phyloP scores from a whole-genome alignment of 2,329 filamentous ascomycete genomes.

The Trichoderma brevicompactum region DNA sequence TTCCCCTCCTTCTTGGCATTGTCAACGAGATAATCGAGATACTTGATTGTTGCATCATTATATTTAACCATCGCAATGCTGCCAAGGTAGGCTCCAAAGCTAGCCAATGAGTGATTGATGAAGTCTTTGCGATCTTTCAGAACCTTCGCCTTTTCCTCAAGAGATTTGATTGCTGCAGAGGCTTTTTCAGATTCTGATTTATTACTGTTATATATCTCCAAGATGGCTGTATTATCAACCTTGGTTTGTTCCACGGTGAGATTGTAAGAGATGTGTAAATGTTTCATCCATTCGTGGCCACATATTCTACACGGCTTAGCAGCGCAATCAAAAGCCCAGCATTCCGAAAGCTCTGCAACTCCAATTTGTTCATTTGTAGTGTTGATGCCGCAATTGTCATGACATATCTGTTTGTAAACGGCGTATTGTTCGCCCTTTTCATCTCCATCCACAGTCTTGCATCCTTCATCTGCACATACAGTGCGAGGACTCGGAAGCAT shows the following conservation, averaged over 20 bases:
- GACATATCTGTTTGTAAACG: background rate
- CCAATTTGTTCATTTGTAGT: background rate
- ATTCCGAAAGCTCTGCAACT: background rate
- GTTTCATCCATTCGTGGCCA: background rate
- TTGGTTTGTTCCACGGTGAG: background rate
- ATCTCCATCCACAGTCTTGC: background rate
- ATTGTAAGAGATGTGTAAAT: background rate
- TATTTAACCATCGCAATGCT: background rate
- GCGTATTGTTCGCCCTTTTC: background rate
- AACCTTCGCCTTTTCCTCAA: background rate
- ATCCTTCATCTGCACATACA: background rate
- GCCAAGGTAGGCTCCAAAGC: background rate
- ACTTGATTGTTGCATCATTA: background rate
- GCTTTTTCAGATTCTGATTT: background rate
- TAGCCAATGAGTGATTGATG: background rate
- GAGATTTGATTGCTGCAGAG: background rate
- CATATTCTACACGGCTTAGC: background rate
- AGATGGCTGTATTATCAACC: background rate
- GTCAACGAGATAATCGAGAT: background rate
- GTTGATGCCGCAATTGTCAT: background rate
- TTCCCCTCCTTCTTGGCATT: background rate
- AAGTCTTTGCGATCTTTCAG: background rate
- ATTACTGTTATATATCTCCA: background rate
- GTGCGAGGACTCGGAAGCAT: background rate
- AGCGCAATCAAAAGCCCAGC: background rate